Conservation (phyloP, 768 basidiomycete species). For the Mycena filopes region DNA sequence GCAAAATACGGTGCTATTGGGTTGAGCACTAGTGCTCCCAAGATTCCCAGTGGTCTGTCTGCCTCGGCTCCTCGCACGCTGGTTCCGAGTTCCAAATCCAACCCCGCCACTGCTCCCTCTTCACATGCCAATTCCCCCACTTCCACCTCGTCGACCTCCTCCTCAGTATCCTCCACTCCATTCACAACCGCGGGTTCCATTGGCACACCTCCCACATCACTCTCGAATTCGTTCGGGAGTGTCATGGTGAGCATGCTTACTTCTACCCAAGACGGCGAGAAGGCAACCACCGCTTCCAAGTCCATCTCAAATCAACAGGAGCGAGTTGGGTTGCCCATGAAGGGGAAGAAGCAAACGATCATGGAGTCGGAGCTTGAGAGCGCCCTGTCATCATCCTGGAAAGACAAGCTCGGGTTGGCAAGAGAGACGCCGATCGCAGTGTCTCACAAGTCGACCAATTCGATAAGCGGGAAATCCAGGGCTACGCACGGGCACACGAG, state of each 20-base stretch:
- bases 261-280: slow-evolving; percentile 44
- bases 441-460: slow-evolving; percentile 49
- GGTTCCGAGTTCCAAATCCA: slow-evolving; percentile 30
- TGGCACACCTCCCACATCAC: slow-evolving; percentile 70
- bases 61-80: slow-evolving; percentile 35
- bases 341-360: slow-evolving; percentile 46
- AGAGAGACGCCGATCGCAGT: slow-evolving; percentile 52
- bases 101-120: slow-evolving; percentile 28
- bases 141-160: slow-evolving; percentile 63
- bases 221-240: slow-evolving; percentile 59
- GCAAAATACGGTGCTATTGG: slow-evolving; percentile 37
- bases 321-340: slow-evolving; percentile 45
- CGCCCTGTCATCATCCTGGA: slow-evolving; percentile 52
- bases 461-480: slow-evolving; percentile 46
- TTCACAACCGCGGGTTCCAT: slow-evolving; percentile 50
- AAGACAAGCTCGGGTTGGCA: slow-evolving; percentile 49
- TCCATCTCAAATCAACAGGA: slow-evolving; percentile 33
- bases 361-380: slow-evolving; percentile 45
- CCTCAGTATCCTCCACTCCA: slow-evolving; percentile 58
- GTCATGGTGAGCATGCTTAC: slow-evolving; percentile 53
- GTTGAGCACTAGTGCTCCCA: slow-evolving; percentile 53
- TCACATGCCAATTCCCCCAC: slow-evolving; percentile 36
- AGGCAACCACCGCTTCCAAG: slow-evolving; percentile 13
- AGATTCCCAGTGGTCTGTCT: slow-evolving; percentile 51
- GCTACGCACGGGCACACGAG: slow-evolving; percentile 44